Evolutionary conservation across 176 grass and related monocot genomes (phyloP).

Genomic region (Melocanna baccifera): DNA sequence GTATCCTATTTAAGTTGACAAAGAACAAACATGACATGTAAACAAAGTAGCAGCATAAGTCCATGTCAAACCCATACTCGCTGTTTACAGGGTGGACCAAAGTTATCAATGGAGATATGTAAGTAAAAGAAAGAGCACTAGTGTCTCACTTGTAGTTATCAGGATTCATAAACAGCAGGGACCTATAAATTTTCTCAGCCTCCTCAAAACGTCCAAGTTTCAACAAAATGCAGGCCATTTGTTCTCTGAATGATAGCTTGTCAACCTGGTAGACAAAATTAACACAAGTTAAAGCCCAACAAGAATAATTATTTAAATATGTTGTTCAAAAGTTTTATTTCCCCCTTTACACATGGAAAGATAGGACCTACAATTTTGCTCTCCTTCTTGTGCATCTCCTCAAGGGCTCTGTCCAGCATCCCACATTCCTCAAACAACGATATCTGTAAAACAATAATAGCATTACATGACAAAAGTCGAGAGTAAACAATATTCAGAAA

Average conservation of each 20-base stretch:
- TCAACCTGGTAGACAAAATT: conserved; percentile 70
- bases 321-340: background rate
- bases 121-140: background rate
- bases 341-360: conserved; percentile 6
- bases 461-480: conserved; percentile 23
- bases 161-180: conserved; percentile 96
- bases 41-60: background rate
- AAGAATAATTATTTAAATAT: conserved; percentile 15
- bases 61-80: background rate
- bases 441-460: conserved; percentile 54
- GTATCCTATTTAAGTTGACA: background rate
- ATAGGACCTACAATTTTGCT: conserved; percentile 72
- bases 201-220: conserved; percentile 74
- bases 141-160: conserved; percentile 86
- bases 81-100: background rate
- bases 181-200: conserved; percentile 73
- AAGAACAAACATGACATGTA: background rate
- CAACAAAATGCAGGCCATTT: conserved; percentile 85
- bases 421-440: conserved; percentile 89
- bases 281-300: background rate
- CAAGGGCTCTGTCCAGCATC: conserved; percentile 74
- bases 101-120: background rate
- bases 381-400: conserved; percentile 88
- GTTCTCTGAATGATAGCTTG: conserved; percentile 87
- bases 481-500: conserved; percentile 3